Evolutionary conservation across 2,329 filamentous ascomycete genomes (phyloP).

Genomic region (Ophiostoma novo-ulmi): DNA sequence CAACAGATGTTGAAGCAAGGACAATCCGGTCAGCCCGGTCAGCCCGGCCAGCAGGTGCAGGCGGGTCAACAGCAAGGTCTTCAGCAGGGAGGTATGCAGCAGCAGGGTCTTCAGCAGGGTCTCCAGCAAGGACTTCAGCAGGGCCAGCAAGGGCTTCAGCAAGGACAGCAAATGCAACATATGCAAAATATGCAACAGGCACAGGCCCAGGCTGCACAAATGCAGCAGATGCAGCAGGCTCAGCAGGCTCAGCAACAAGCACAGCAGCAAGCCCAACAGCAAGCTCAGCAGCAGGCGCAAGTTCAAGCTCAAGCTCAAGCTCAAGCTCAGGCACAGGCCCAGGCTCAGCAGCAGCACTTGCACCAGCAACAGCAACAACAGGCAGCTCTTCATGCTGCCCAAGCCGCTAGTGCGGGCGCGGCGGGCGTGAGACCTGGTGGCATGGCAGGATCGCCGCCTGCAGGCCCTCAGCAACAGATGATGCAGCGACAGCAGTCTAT

Average conservation of each 20-base stretch:
- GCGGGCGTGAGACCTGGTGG: constrained; percentile 3
- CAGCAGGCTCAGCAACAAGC: constrained; percentile 19
- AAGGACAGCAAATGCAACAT: constrained; percentile 18
- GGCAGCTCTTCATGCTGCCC: constrained; percentile 11
- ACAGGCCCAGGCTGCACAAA: constrained; percentile 21
- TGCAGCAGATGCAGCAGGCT: constrained; percentile 23
- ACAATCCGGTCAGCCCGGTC: constrained; percentile 20
- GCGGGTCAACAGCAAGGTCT: constrained; percentile 14
- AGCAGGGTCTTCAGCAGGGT: constrained; percentile 15
- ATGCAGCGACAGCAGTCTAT: constrained; percentile 15
- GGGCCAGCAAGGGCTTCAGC: constrained; percentile 22
- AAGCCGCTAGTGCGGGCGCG: constrained; percentile 13
- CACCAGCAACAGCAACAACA: constrained; percentile 24
- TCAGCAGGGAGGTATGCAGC: constrained; percentile 18
- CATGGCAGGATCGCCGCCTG: constrained; percentile 25
- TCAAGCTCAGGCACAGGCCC: constrained; percentile 13
- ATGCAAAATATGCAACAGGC: constrained; percentile 22
- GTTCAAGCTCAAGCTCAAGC: constrained; percentile 18
- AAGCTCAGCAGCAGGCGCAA: constrained; percentile 23
- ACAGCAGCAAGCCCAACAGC: constrained; percentile 21
- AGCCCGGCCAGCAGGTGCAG: constrained; percentile 3
- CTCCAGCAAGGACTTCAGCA: constrained; percentile 22
- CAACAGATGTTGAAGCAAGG: constrained; percentile 20
- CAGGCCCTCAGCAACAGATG: constrained; percentile 25
- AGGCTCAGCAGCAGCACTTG: constrained; percentile 22